Base-by-base conservation (phyloP, 169 alveolate species). In the Eimeria praecox region DNA sequence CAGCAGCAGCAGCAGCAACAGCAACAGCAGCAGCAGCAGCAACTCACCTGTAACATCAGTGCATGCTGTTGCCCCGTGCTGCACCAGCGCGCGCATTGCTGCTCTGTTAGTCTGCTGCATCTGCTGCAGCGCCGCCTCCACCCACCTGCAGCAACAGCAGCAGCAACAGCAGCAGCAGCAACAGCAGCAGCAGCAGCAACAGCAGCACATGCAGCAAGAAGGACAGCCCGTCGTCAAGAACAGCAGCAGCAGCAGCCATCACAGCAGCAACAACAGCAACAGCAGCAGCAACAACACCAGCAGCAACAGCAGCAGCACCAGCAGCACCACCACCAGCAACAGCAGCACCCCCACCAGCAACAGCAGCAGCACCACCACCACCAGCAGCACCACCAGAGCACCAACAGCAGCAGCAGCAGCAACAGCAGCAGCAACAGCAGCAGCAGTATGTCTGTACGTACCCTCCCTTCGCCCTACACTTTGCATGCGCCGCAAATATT, bases 41-140 rank as follows among this genome's bases (percentile, higher is more conserved):
- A 22, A 24, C 89, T 30, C 89, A 92, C 96, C 96, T 2, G 96
- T 93, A n/a, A 93, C 40, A 62, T 93, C 96, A 10, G 96, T 93
- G 88, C 96, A 93, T 6, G 96, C 96, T 10, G 89, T 66, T 33
- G 96, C 96, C 77, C 88, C 93, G 78, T 46, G 62, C 62, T 80
- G 77, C 71, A 64, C 44, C 69, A 93, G 71, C 4, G 88, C 62
- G 22, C 49, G 87, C 62, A 90, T 90, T 2, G 96, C 96, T 5
- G 77, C 62, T 10, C 93, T 30, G 52, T 93, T 93, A 38, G 96
- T 80, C 54, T 46, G 77, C 59, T 64, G 88, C 96, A 93, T 93
- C 49, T 38, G 85, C 42, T 78, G 88, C 52, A 93, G 92, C 73
- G 96, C 96, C 6, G 49, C 88, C 77, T 33, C 46, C 54, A 82